Percentiles rank a stretch among this genome's conserved stretches.
Evolutionary conservation across 108 stramenopile species (phyloP).

Genomic region (Nitzschia sp.): DNA sequence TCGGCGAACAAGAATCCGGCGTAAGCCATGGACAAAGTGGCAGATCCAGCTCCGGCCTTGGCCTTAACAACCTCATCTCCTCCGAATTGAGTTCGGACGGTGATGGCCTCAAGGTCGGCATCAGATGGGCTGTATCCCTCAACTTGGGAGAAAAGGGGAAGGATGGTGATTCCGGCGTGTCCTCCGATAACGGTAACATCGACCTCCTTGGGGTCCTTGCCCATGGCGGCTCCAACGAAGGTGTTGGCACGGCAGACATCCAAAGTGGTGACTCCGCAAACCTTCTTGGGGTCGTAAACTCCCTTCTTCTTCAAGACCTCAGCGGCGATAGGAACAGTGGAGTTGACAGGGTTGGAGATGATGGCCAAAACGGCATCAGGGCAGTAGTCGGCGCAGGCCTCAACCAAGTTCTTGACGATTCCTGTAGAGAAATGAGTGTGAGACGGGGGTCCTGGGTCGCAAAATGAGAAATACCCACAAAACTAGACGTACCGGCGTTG

Average conservation of each 20-base stretch:
- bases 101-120: conserved; percentile 87
- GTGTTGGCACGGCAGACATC: conserved; percentile 99
- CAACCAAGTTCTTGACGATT: conserved; percentile 94
- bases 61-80: conserved; percentile 99
- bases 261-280: conserved; percentile 98
- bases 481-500: conserved; percentile 27
- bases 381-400: conserved; percentile 92
- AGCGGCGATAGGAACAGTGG: conserved; percentile 98
- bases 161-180: conserved; percentile 99
- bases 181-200: conserved; percentile 98
- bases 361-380: conserved; percentile 96
- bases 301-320: conserved; percentile 95
- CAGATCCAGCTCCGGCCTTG: conserved; percentile 98
- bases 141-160: conserved; percentile 95
- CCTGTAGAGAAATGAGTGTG: neutral
- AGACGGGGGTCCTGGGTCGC: neutral
- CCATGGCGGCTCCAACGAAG: conserved; percentile 91
- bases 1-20: conserved; percentile 94
- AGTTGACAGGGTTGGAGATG: conserved; percentile 99
- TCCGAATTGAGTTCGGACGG: conserved; percentile 97
- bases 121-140: conserved; percentile 83
- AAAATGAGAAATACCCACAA: neutral
- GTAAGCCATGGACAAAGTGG: conserved; percentile 98
- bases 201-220: conserved; percentile 77
- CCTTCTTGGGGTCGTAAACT: conserved; percentile 92